Evolutionary conservation across 2,329 filamentous ascomycete genomes (phyloP).

Genomic region (Pseudopyricularia cyperi): DNA sequence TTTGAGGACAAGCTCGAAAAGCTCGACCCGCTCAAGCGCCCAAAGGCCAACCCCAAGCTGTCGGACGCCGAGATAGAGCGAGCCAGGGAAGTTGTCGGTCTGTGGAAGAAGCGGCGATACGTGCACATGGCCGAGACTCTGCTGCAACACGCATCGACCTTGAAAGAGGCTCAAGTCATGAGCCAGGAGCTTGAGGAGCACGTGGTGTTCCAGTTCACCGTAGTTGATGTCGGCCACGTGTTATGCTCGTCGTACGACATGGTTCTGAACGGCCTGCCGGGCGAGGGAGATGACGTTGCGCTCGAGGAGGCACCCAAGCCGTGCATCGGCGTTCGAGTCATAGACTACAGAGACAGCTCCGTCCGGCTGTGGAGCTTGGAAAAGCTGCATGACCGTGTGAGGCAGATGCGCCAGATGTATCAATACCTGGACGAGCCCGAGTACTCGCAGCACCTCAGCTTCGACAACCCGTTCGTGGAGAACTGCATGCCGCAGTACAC

Average conservation of each 20-base stretch:
- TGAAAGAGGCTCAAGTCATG: slow-evolving; percentile 97
- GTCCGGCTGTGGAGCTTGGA: slow-evolving; percentile 90
- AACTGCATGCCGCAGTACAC: slow-evolving; percentile 86
- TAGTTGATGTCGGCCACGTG: slow-evolving; percentile 78
- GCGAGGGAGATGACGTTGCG: slow-evolving; percentile 70
- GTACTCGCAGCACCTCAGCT: slow-evolving; percentile 81
- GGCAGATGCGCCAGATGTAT: slow-evolving; percentile 91
- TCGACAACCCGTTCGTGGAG: slow-evolving; percentile 89
- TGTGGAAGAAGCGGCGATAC: slow-evolving; percentile 77
- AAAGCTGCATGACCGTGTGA: slow-evolving; percentile 77
- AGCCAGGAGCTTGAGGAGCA: slow-evolving; percentile 90
- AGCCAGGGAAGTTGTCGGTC: slow-evolving; percentile 52
- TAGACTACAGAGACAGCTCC: slow-evolving; percentile 78
- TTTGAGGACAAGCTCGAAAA: slow-evolving; percentile 78
- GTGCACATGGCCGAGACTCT: slow-evolving; percentile 90
- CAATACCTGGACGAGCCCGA: slow-evolving; percentile 94
- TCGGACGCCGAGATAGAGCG: slow-evolving; percentile 59
- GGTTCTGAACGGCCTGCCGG: slow-evolving; percentile 78
- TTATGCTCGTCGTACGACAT: slow-evolving; percentile 93
- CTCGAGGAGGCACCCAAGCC: slow-evolving; percentile 76
- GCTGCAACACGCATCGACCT: slow-evolving; percentile 69
- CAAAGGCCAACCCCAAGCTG: slow-evolving; percentile 48
- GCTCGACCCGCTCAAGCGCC: slow-evolving; percentile 50
- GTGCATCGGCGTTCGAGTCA: slow-evolving; percentile 77
- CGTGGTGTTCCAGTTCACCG: slow-evolving; percentile 87